Conservation (phyloP, 73 alveolate species). For the Uronychia setigera region DNA sequence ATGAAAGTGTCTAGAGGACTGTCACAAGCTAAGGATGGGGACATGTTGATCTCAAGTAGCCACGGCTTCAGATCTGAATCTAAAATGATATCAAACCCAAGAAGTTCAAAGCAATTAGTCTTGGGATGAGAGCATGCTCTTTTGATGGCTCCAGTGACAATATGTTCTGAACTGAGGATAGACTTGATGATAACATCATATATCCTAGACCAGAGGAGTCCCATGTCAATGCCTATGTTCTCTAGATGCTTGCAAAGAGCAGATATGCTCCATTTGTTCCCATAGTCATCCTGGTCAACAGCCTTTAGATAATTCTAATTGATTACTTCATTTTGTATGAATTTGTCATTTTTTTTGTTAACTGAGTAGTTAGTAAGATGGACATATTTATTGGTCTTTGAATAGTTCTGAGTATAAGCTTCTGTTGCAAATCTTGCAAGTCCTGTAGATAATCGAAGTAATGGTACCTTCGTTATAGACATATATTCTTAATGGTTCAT, state of each 20-base stretch:
- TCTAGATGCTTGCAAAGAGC: conserved; percentile 83
- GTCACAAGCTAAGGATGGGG: conserved; percentile 85
- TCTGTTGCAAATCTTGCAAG: conserved; percentile 86
- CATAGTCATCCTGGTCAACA: conserved; percentile 79
- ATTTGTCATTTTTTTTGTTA: conserved; percentile 86
- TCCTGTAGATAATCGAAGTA: background rate
- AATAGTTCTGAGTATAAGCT: conserved; percentile 70
- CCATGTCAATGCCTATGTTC: conserved; percentile 72
- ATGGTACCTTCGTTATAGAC: conserved; percentile 86
- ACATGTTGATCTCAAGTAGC: conserved; percentile 87
- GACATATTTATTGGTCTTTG: conserved; percentile 67
- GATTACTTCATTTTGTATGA: conserved; percentile 62
- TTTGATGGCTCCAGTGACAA: conserved; percentile 62
- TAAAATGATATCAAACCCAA: conserved; percentile 83
- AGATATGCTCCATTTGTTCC: conserved; percentile 82
- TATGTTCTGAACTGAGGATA: conserved; percentile 67
- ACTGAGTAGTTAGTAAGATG: conserved; percentile 87
- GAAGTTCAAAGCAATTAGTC: conserved; percentile 83
- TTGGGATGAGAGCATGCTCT: conserved; percentile 63
- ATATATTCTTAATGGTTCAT: conserved; percentile 83
- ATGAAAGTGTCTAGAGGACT: conserved; percentile 84
- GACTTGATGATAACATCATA: conserved; percentile 82
- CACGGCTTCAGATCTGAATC: conserved; percentile 90
- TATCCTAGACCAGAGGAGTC: conserved; percentile 78
- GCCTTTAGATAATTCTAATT: conserved; percentile 35